phyloP scores from a whole-genome alignment of 225 moss, liverwort and hornwort genomes.

The Physcomitrellopsis africana region DNA sequence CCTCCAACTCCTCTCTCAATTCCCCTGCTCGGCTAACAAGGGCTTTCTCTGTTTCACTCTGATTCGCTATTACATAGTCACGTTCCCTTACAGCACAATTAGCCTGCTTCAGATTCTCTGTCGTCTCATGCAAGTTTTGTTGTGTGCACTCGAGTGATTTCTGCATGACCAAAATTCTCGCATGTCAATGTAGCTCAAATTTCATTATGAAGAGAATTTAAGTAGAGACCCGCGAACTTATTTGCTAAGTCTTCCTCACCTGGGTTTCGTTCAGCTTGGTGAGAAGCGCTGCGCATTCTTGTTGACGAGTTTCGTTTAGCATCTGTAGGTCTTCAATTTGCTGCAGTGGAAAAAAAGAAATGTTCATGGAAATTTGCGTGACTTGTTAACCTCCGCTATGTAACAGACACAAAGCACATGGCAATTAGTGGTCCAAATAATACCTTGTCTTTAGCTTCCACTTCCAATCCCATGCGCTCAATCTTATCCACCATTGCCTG shows the following conservation, averaged over 20 bases:
- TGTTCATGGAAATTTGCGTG: conserved; percentile 17
- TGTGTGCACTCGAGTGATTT: conserved; percentile 65
- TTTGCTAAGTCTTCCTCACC: conserved; percentile 33
- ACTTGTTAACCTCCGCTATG: background rate
- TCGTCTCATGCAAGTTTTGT: conserved; percentile 65
- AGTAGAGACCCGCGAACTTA: background rate
- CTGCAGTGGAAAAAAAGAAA: conserved; percentile 38
- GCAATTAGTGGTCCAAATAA: background rate
- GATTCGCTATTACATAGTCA: conserved; percentile 72
- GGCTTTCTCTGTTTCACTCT: conserved; percentile 76
- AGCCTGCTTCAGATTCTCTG: conserved; percentile 63
- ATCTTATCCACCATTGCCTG: conserved; percentile 85
- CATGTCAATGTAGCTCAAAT: background rate
- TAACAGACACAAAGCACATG: background rate
- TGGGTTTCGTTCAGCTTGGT: conserved; percentile 66
- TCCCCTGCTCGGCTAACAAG: conserved; percentile 74
- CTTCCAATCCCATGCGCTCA: conserved; percentile 76
- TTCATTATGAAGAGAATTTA: too few species aligned
- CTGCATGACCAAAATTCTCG: conserved; percentile 38
- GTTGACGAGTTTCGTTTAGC: conserved; percentile 63
- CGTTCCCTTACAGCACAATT: conserved; percentile 65
- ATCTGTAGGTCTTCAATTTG: conserved; percentile 74
- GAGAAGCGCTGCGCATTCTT: conserved; percentile 60
- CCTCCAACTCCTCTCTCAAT: conserved; percentile 78
- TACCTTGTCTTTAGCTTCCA: conserved; percentile 86